Evolutionary conservation across 495 filamentous ascomycete species (phyloP), one percentile per base, ranked within the genome.

Genomic region (Penicillium daleae): DNA sequence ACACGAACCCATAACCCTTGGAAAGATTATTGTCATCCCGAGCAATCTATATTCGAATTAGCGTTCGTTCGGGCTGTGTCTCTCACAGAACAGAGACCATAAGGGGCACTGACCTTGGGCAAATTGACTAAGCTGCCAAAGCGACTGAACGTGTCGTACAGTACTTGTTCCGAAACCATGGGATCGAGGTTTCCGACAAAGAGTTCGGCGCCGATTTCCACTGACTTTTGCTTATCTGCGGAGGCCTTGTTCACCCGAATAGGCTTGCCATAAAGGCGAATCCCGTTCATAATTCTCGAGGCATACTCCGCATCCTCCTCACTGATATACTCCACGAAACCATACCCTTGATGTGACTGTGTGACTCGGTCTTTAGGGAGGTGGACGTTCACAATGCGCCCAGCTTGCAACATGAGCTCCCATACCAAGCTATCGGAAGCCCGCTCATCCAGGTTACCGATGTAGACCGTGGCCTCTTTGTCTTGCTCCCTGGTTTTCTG

Each of bases 261-360:
- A 2, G 93, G 92, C 76, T 98, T 98, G 51, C 93, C 93, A 76
- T 90, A 97, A 39, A 99, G 78, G 37, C 93, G 87, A 58, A 98
- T 90, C 62, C 93, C 90, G 74, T 99, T 99, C 90, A 98, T 96
- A 57, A 97, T 91, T 69, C 93, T 89, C 56, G 93, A 90, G 10
- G 95, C 95, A 78, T 99, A 99, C 71, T 98, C 95, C 59, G 95
- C 95, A 75, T 97, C 94, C 69, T 93, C 91, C 70, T 97, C 94
- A 62, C 89, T 93, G 68, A 92, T 93, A 74, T 97, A 98, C 74
- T 98, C 95, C 71, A 99, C 94, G 73, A 99, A 99, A 60, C 95
- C 95, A 83, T 96, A 99, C 57, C 96, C 96, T 80, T 98, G 95
- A 76, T 99, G 95, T 19, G 87, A 88, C 67, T 97, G 92, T 24